Percentiles rank a stretch among this genome's conserved stretches.
Evolutionary conservation across 2,329 filamentous ascomycete genomes (phyloP).

Genomic region (Aureobasidium sp.): DNA sequence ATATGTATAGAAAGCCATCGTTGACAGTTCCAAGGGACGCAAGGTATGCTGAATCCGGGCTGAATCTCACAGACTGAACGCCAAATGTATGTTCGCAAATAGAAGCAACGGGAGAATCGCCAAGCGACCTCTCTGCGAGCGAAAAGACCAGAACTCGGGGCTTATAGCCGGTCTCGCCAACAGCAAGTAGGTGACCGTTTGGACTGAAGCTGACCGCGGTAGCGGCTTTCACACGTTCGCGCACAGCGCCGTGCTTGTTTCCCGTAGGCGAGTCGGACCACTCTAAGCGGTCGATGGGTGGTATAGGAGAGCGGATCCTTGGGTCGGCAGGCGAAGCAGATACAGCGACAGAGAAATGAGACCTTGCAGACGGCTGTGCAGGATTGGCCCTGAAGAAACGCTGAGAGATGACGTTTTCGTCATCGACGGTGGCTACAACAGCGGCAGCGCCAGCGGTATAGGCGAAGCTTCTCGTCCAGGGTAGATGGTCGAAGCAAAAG

Average conservation of each 20-base stretch:
- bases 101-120: conserved; percentile 74
- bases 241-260: conserved; percentile 74
- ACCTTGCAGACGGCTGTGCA: neutral
- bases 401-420: conserved; percentile 58
- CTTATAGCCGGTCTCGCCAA: conserved; percentile 90
- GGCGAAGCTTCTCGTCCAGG: conserved; percentile 65
- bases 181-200: conserved; percentile 79
- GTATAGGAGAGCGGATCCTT: neutral
- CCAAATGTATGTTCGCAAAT: conserved; percentile 87
- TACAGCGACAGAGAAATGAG: neutral
- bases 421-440: conserved; percentile 76
- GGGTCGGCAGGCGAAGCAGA: conserved; percentile 10
- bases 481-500: conserved; percentile 77
- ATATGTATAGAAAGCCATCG: conserved; percentile 89
- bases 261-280: conserved; percentile 49
- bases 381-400: conserved; percentile 74
- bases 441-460: conserved; percentile 90
- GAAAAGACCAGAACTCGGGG: conserved; percentile 88
- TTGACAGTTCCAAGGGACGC: conserved; percentile 84
- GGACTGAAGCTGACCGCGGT: conserved; percentile 84
- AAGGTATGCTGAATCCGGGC: conserved; percentile 74
- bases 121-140: conserved; percentile 65
- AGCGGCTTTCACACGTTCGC: conserved; percentile 88
- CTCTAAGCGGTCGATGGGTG: conserved; percentile 30
- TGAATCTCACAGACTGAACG: conserved; percentile 83